These are phyloP conservation scores for Trichoderma pleuroti DNA, from an alignment of 2,329 filamentous ascomycete genomes.

Conservation along the genomic window DNA sequence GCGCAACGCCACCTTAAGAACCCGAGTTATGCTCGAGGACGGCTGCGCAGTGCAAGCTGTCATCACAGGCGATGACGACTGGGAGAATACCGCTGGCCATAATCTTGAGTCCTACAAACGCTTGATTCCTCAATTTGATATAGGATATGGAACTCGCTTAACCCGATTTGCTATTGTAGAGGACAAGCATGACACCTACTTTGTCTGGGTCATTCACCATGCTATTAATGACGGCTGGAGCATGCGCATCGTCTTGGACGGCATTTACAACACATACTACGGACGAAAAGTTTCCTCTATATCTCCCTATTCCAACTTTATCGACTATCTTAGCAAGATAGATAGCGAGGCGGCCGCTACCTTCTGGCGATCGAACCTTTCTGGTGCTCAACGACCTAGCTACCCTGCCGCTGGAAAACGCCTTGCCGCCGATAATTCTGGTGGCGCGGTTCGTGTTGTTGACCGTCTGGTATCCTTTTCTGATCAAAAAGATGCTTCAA, in stretches of 20 bases:
- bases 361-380: slow-evolving; percentile 15
- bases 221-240: slow-evolving; percentile 24
- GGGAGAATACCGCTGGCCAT: slow-evolving; percentile 1
- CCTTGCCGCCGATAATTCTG: neutral
- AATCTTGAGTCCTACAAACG: slow-evolving; percentile 4
- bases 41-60: slow-evolving; percentile 18
- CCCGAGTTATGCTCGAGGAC: slow-evolving; percentile 22
- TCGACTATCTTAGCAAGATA: slow-evolving; percentile 12
- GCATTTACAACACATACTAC: neutral
- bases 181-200: neutral
- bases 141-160: slow-evolving; percentile 11
- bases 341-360: slow-evolving; percentile 3
- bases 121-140: neutral
- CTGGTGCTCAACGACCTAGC: slow-evolving; percentile 4
- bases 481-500: neutral
- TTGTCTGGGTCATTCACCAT: slow-evolving; percentile 23
- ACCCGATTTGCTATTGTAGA: slow-evolving; percentile 10
- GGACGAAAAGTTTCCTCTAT: neutral
- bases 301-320: slow-evolving; percentile 12
- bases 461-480: neutral
- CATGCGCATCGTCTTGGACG: slow-evolving; percentile 13
- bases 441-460: neutral
- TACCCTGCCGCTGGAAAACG: neutral
- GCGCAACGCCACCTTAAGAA: slow-evolving; percentile 23
- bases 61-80: slow-evolving; percentile 15